Evolutionary conservation across 352 stramenopile species (phyloP).

Genomic region (Phytophthora citrophthora): DNA sequence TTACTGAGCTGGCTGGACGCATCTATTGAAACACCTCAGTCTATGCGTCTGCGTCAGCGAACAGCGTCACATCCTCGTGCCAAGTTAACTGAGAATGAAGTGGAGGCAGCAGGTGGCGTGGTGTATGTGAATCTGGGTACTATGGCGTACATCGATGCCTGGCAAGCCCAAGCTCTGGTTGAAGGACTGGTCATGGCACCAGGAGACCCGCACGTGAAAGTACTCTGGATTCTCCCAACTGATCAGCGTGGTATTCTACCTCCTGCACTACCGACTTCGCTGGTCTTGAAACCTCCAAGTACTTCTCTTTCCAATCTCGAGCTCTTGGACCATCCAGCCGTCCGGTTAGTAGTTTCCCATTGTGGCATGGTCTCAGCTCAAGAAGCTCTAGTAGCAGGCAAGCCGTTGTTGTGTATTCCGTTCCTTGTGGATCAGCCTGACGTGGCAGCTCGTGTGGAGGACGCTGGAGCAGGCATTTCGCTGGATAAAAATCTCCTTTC

Average conservation of each 20-base stretch:
- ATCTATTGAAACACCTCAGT: constrained; percentile 21
- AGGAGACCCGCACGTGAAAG: constrained; percentile 56
- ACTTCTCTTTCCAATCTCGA: constrained; percentile 66
- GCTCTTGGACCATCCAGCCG: constrained; percentile 61
- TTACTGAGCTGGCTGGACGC: constrained; percentile 53
- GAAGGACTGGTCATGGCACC: constrained; percentile 57
- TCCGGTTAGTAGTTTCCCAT: constrained; percentile 85
- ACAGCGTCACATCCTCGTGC: constrained; percentile 17
- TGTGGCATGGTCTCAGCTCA: constrained; percentile 88
- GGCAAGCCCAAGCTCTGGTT: constrained; percentile 79
- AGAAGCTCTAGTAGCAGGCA: constrained; percentile 78
- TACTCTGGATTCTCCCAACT: constrained; percentile 79
- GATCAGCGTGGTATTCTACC: constrained; percentile 77
- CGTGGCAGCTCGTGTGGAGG: constrained; percentile 77
- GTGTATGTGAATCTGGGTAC: constrained; percentile 84
- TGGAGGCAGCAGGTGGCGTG: constrained; percentile 36
- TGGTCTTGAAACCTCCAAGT: constrained; percentile 72
- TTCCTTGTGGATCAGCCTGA: constrained; percentile 89
- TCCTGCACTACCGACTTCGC: constrained; percentile 50
- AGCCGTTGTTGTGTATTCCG: constrained; percentile 89
- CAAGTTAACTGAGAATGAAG: constrained; percentile 21
- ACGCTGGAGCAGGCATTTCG: constrained; percentile 70
- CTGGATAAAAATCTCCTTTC: constrained; percentile 82
- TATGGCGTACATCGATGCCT: constrained; percentile 81
- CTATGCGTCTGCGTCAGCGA: constrained; percentile 35